Evolutionary conservation across 208 protist species (phyloP), one percentile per base, ranked within the genome.

Genomic region (Vickermania ingenoplastis): DNA sequence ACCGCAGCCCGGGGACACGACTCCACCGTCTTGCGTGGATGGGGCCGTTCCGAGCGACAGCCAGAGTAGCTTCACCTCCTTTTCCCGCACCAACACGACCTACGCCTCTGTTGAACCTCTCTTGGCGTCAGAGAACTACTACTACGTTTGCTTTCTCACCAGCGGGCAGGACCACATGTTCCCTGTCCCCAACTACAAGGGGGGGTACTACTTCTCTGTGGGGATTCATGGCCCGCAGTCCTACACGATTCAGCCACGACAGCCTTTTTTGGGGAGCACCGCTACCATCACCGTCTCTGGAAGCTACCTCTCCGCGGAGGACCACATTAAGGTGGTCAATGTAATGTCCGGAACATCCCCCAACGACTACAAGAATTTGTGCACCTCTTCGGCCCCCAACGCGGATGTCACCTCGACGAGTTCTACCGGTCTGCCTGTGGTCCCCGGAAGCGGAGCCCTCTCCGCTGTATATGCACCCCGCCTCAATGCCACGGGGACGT

Each of bases 101-200:
- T 50, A 60, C 56, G 86, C 85, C 14, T 79, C 71, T 24, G 83
- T 95, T 28, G 14, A 58, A 26, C 79, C 86, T 27, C 57, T 52
- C 23, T 61, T 95, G 21, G 36, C 75, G 50, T 53, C 49, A 23
- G 59, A 84, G 3, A 86, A 74, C 27, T 92, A 86, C 61, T 91
- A 75, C 68, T 93, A 73, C 53, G 75, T 95, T 5, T 95, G 89
- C 66, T 95, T 95, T 65, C 60, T 71, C 53, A 83, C 82, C 13
- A 80, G 72, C 55, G 77, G 79, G 24, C 79, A 89, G 69, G 50
- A 30, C 29, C 29, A 61, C 24, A 58, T 52, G 56, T 83, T 89
- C 28, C 67, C 81, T 1, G 83, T 95, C 36, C 77, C 79, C 1
- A 91, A 89, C 58, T 22, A 22, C 14, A 72, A 69, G 21, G 86